Percentiles rank a stretch among this genome's conserved stretches.
phyloP scores from a whole-genome alignment of 2,329 filamentous ascomycete genomes.

The Grosmannia huntii region DNA sequence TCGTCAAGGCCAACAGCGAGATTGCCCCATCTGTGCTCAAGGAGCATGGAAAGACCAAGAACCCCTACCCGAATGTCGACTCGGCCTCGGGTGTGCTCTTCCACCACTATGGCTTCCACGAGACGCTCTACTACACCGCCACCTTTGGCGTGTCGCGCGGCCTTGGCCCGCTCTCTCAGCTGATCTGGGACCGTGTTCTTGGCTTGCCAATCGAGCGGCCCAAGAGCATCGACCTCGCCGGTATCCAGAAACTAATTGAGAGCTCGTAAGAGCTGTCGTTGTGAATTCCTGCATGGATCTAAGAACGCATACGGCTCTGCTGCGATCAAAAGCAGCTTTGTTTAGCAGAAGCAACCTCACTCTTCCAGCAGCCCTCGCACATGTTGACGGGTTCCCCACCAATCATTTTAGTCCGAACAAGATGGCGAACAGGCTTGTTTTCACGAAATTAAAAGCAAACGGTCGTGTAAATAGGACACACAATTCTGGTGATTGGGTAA shows the following conservation, averaged over 20 bases:
- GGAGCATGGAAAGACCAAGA: slow-evolving; percentile 97
- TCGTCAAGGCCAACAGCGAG: slow-evolving; percentile 86
- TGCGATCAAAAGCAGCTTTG: too few relatives aligned
- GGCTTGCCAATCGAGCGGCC: slow-evolving; percentile 93
- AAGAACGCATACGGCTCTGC: too few relatives aligned
- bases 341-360: too few relatives aligned
- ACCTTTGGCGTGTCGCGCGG: slow-evolving; percentile 58
- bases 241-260: slow-evolving; percentile 59
- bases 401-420: too few relatives aligned
- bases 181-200: slow-evolving; percentile 91
- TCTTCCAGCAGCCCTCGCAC: too few relatives aligned
- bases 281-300: not conserved
- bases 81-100: slow-evolving; percentile 87
- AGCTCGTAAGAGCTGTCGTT: not conserved
- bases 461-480: too few relatives aligned
- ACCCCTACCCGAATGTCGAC: slow-evolving; percentile 95
- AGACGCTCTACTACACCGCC: slow-evolving; percentile 86
- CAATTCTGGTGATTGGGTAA: too few relatives aligned
- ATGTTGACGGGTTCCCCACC: too few relatives aligned
- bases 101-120: slow-evolving; percentile 95
- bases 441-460: too few relatives aligned
- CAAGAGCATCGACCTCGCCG: slow-evolving; percentile 91
- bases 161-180: slow-evolving; percentile 79
- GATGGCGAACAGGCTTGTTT: too few relatives aligned
- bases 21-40: slow-evolving; percentile 83